Conservation (phyloP, 129 eudicot genomes). For the Lonicera japonica region DNA sequence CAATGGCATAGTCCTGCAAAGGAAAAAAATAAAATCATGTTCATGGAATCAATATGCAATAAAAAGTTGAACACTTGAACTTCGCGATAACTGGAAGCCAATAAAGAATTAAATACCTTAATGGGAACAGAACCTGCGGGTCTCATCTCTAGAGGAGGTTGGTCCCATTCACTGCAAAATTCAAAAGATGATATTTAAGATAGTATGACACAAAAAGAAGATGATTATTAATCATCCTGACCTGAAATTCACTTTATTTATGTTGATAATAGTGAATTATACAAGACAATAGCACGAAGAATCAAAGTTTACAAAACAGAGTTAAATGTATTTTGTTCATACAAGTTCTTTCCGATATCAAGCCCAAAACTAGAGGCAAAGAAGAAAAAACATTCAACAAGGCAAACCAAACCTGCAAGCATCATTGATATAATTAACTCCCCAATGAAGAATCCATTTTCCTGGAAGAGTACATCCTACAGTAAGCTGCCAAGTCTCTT, state of each 20-base stretch:
- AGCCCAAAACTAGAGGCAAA: not conserved
- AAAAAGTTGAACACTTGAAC: not conserved
- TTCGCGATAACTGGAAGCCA: not conserved
- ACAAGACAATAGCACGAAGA: too few species aligned
- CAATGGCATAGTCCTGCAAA: conserved; percentile 92
- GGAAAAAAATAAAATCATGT: not conserved
- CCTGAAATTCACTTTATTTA: not conserved
- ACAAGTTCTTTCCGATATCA: not conserved
- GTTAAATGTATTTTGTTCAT: too few species aligned
- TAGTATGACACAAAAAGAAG: too few species aligned
- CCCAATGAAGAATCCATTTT: conserved; percentile 99
- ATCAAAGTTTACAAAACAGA: too few species aligned
- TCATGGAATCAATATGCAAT: conserved; percentile 7
- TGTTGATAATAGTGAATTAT: not conserved
- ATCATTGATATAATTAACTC: conserved; percentile 73
- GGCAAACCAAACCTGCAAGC: conserved; percentile 61
- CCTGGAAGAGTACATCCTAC: conserved; percentile 93
- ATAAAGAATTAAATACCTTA: conserved; percentile 45
- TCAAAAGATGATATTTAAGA: not conserved
- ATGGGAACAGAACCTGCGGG: conserved; percentile 69
- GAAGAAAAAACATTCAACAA: not conserved
- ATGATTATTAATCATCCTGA: not conserved
- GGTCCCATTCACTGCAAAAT: conserved; percentile 92
- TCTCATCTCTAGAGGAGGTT: conserved; percentile 87
- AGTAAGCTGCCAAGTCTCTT: conserved; percentile 66